These are phyloP conservation scores for Diaporthe ampelina DNA, from an alignment of 2,329 filamentous ascomycete species.

Conservation along the genomic window DNA sequence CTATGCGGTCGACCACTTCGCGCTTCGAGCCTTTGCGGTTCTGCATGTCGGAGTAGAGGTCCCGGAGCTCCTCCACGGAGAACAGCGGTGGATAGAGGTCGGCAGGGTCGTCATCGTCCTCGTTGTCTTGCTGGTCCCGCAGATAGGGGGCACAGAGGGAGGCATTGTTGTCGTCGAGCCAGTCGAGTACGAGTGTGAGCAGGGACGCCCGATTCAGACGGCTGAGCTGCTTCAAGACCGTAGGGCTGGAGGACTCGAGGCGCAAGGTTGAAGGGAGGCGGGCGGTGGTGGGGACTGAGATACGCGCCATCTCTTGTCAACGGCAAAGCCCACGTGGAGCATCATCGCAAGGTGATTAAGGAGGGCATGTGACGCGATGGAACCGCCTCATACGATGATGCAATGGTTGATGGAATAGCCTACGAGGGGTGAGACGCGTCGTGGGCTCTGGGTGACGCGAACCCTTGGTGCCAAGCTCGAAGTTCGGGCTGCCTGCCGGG, in stretches of 20 bases:
- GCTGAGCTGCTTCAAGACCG: slow-evolving; percentile 75
- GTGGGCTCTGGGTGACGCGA: slow-evolving; percentile 9
- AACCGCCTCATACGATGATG: slow-evolving; percentile 8
- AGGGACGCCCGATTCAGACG: slow-evolving; percentile 81
- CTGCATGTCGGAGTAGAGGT: slow-evolving; percentile 73
- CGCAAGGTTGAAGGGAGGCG: slow-evolving; percentile 80
- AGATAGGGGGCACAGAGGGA: slow-evolving; percentile 72
- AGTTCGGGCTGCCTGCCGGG: background rate
- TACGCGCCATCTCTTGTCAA: slow-evolving; percentile 60
- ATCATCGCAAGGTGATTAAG: background rate
- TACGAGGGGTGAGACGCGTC: slow-evolving; percentile 7
- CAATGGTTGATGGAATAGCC: background rate
- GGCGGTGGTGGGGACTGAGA: slow-evolving; percentile 79
- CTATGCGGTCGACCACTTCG: slow-evolving; percentile 73
- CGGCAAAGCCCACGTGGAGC: background rate
- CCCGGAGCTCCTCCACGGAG: slow-evolving; percentile 75
- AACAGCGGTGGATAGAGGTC: slow-evolving; percentile 78
- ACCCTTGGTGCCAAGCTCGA: slow-evolving; percentile 23
- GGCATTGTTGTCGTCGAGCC: slow-evolving; percentile 79
- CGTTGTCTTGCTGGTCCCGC: slow-evolving; percentile 52
- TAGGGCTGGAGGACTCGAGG: slow-evolving; percentile 74
- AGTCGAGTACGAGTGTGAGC: slow-evolving; percentile 79
- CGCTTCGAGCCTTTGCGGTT: slow-evolving; percentile 71
- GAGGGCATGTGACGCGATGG: background rate
- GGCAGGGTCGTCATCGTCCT: slow-evolving; percentile 66